phyloP scores from a whole-genome alignment of 345 rosid genomes.

The Noccaea bulbosa region DNA sequence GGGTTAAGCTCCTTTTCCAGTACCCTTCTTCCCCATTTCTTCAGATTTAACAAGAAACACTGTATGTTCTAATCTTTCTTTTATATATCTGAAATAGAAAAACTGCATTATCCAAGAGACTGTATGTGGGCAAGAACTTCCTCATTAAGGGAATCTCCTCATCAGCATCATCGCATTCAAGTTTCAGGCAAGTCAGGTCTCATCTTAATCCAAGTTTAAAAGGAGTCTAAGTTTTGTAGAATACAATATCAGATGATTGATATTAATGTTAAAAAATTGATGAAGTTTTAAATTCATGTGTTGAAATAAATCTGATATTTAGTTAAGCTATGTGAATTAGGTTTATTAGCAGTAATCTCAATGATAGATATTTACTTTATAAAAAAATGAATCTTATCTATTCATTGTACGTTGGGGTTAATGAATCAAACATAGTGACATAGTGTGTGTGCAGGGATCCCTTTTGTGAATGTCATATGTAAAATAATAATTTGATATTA shows the following conservation, averaged over 20 bases:
- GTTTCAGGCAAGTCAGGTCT: constrained; percentile 34
- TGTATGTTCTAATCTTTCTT: constrained; percentile 24
- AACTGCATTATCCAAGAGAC: constrained; percentile 22
- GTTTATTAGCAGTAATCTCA: background rate
- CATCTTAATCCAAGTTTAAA: constrained; percentile 2
- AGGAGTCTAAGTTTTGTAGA: background rate
- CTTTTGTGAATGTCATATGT: background rate
- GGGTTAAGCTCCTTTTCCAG: constrained; percentile 31
- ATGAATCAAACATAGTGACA: background rate
- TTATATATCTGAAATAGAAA: constrained; percentile 20
- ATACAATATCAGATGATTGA: background rate
- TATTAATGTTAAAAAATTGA: too few relatives aligned
- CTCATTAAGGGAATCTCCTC: constrained; percentile 33
- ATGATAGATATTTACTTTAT: too few relatives aligned
- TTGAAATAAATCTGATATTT: background rate
- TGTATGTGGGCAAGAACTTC: constrained; percentile 23
- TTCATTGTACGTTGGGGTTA: background rate
- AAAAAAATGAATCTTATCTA: background rate
- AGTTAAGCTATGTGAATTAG: background rate
- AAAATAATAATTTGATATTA: constrained; percentile 1
- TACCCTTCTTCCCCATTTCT: constrained; percentile 16
- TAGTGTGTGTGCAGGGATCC: too few relatives aligned
- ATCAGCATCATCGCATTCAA: constrained; percentile 35
- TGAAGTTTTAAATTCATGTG: background rate
- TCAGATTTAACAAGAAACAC: background rate